Evolutionary conservation across 1,284 basidiomycete genomes (phyloP), one percentile per base, ranked within the genome.

Genomic region (Polyporus tsugae): DNA sequence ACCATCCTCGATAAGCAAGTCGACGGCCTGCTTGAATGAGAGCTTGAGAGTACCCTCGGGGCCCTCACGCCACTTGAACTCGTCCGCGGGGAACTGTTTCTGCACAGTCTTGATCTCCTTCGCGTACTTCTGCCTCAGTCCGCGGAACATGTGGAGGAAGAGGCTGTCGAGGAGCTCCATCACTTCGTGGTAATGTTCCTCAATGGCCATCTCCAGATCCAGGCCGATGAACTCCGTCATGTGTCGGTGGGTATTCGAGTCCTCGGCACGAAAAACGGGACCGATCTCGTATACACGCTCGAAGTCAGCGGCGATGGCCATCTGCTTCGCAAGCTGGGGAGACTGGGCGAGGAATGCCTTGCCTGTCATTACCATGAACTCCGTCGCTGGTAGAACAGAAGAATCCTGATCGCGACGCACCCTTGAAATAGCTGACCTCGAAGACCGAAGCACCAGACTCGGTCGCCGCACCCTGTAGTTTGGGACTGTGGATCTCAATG

Each of bases 201-300:
- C 94, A 73, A 99, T 96, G 2, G 91, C 87, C 98, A 99, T 99
- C 81, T 99, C 98, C 74, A 99, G 87, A 93, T 99, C 98, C 74
- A 99, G 91, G 61, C 98, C 98, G 74, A 96, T 95, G 82, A 99
- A 99, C 82, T 99, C 98, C 58, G 98, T 99, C 84, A 99, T 88
- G 84, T 99, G 98, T 64, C 98, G 92, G 80, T 98, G 95, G 4
- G 97, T 99, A 82, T 98, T 97, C 53, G 96, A 94, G 81, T 99
- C 91, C 81, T 99, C 97, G n/a, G 97, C 97, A 73, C 97, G 95
- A 86, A 99, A 99, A 62, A 99, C 96, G 67, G 91, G 91, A 0
- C 92, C 97, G 72, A 99, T 96, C 82, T 99, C 98, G 82, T 97
- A 99, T 5, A 99, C 98, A 55, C 95, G 89, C 79, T 98, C 97